phyloP scores from a whole-genome alignment of 148 eudicot genomes.

The Cornus florida region DNA sequence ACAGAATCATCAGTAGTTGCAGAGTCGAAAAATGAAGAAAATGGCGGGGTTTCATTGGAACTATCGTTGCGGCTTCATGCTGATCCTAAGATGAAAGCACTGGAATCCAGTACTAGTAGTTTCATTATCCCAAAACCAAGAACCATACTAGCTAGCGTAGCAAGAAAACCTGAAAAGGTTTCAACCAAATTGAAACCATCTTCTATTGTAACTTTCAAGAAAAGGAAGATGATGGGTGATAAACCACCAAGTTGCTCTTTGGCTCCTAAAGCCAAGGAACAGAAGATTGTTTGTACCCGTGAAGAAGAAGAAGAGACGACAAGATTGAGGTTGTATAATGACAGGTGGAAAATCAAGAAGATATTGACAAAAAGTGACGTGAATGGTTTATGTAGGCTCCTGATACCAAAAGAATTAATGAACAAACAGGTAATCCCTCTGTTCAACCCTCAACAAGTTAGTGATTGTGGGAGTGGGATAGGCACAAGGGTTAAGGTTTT shows the following conservation, averaged over 20 bases:
- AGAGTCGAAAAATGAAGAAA: too few species aligned
- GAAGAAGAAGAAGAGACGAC: background rate
- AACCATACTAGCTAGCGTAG: too few species aligned
- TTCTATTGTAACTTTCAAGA: background rate
- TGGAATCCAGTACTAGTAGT: too few species aligned
- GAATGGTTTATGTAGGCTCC: background rate
- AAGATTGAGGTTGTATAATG: background rate
- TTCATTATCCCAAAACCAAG: too few species aligned
- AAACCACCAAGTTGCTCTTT: too few species aligned
- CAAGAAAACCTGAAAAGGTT: too few species aligned
- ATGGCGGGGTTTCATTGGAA: too few species aligned
- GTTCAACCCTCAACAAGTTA: background rate
- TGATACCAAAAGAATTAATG: background rate
- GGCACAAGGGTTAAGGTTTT: background rate
- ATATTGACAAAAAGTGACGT: constrained; percentile 1
- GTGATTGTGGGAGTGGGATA: background rate
- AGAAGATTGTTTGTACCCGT: too few species aligned
- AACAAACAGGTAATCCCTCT: background rate
- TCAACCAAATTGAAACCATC: too few species aligned
- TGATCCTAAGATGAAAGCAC: too few species aligned
- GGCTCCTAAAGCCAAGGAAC: background rate
- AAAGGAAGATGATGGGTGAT: background rate
- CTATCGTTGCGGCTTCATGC: too few species aligned
- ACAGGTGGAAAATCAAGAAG: constrained; percentile 10
- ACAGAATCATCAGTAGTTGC: too few species aligned